These are phyloP conservation scores for Torulaspora quercuum DNA, from an alignment of 805 yeast species.

Conservation along the genomic window DNA sequence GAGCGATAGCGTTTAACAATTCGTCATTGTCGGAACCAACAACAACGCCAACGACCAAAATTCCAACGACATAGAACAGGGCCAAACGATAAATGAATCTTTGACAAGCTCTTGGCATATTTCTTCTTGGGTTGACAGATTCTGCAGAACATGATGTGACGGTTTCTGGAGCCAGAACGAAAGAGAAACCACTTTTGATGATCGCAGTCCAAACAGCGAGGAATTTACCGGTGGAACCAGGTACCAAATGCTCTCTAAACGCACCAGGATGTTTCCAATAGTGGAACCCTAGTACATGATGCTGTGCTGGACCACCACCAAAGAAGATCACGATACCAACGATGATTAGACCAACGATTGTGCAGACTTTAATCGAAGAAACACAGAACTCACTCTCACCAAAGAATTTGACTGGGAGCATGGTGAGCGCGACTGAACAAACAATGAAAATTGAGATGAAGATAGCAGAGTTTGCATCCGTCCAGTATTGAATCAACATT, in stretches of 20 bases:
- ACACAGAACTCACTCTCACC: slow-evolving; percentile 65
- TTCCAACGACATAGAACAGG: slow-evolving; percentile 51
- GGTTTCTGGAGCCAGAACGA: slow-evolving; percentile 53
- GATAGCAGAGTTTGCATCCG: slow-evolving; percentile 39
- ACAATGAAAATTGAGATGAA: slow-evolving; percentile 40
- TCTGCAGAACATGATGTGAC: slow-evolving; percentile 46
- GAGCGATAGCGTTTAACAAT: slow-evolving; percentile 34
- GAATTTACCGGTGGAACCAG: slow-evolving; percentile 43
- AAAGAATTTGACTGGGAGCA: no score
- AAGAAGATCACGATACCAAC: slow-evolving; percentile 55
- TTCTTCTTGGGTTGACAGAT: no score
- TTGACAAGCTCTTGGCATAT: slow-evolving; percentile 51
- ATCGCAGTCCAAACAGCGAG: no score
- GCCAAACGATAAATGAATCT: slow-evolving; percentile 54
- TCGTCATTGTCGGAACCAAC: slow-evolving; percentile 45
- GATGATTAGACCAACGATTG: slow-evolving; percentile 59
- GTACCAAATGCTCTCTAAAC: slow-evolving; percentile 36
- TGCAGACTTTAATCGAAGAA: slow-evolving; percentile 58
- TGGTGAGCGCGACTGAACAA: slow-evolving; percentile 8
- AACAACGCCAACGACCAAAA: slow-evolving; percentile 39
- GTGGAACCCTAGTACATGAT: slow-evolving; percentile 54
- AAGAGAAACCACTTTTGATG: no score
- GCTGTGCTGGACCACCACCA: slow-evolving; percentile 58
- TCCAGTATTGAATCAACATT: slow-evolving; percentile 42
- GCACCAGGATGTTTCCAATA: no score